Evolutionary conservation across 805 yeast species (phyloP).

Genomic region (Lipomyces sp.): DNA sequence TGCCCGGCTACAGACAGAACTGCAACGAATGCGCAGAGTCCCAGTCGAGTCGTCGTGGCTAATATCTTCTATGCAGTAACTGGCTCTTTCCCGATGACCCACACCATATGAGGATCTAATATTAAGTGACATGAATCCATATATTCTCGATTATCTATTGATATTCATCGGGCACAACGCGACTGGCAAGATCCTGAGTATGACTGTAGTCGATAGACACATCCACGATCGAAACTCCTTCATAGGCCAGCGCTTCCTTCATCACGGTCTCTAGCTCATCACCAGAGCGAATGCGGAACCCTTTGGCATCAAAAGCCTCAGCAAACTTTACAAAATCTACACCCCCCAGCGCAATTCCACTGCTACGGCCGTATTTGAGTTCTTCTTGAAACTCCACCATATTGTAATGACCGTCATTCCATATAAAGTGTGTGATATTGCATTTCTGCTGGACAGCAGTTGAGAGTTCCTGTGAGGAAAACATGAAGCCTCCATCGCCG

Average conservation of each 20-base stretch:
- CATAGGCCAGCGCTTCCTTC: slow-evolving; percentile 1
- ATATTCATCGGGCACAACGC: not conserved
- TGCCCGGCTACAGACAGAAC: too few species aligned
- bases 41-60: too few species aligned
- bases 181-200: not conserved
- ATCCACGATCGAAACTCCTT: not conserved
- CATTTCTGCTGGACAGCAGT: slow-evolving; percentile 1
- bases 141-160: not conserved
- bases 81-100: too few species aligned
- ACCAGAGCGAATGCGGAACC: not conserved
- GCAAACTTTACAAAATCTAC: not conserved
- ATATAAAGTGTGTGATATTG: slow-evolving; percentile 3
- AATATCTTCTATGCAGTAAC: too few species aligned
- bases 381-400: slow-evolving; percentile 1
- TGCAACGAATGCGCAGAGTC: too few species aligned
- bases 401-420: not conserved
- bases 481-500: slow-evolving; percentile 1
- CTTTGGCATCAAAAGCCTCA: not conserved
- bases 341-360: not conserved
- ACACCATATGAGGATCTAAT: too few species aligned
- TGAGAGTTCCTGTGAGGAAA: not conserved
- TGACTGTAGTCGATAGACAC: not conserved
- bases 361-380: slow-evolving; percentile 1
- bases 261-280: slow-evolving; percentile 1
- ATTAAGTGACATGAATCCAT: too few species aligned